Evolutionary conservation across 768 basidiomycete genomes (phyloP).

Genomic region (Trametes elegans): DNA sequence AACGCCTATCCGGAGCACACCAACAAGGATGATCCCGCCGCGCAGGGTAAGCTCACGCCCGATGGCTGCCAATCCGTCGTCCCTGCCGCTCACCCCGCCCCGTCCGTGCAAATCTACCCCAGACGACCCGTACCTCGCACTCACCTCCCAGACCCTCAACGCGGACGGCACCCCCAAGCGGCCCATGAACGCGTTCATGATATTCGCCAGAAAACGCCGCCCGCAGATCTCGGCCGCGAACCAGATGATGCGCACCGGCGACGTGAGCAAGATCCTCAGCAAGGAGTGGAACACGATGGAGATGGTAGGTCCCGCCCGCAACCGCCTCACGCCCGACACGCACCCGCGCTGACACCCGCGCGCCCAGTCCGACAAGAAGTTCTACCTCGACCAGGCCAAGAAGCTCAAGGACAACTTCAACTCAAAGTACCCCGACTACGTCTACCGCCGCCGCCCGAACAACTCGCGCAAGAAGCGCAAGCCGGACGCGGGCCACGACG

Average conservation of each 20-base stretch:
- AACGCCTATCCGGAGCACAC: slow-evolving; percentile 10
- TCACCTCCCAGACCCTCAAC: slow-evolving; percentile 80
- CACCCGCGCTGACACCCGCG: slow-evolving; percentile 4
- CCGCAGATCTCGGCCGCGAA: slow-evolving; percentile 87
- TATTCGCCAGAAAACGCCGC: slow-evolving; percentile 78
- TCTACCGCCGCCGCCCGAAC: slow-evolving; percentile 85
- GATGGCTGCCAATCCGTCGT: too few relatives aligned
- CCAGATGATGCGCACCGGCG: slow-evolving; percentile 86
- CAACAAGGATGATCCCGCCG: slow-evolving; percentile 21
- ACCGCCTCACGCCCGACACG: neutral
- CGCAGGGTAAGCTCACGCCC: slow-evolving; percentile 16
- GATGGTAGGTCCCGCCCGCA: slow-evolving; percentile 46
- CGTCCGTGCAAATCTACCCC: neutral
- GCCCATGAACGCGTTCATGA: slow-evolving; percentile 95
- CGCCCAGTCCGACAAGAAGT: slow-evolving; percentile 72
- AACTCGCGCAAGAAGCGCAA: slow-evolving; percentile 71
- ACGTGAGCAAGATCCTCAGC: slow-evolving; percentile 85
- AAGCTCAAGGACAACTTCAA: slow-evolving; percentile 85
- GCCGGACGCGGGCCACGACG: slow-evolving; percentile 32
- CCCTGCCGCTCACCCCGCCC: neutral
- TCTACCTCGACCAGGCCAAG: slow-evolving; percentile 86
- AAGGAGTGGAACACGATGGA: slow-evolving; percentile 85
- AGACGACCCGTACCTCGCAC: slow-evolving; percentile 43
- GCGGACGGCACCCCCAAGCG: slow-evolving; percentile 86
- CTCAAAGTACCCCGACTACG: slow-evolving; percentile 83